phyloP scores from a whole-genome alignment of 176 grass and related monocot species.

The Paspalum vaginatum region DNA sequence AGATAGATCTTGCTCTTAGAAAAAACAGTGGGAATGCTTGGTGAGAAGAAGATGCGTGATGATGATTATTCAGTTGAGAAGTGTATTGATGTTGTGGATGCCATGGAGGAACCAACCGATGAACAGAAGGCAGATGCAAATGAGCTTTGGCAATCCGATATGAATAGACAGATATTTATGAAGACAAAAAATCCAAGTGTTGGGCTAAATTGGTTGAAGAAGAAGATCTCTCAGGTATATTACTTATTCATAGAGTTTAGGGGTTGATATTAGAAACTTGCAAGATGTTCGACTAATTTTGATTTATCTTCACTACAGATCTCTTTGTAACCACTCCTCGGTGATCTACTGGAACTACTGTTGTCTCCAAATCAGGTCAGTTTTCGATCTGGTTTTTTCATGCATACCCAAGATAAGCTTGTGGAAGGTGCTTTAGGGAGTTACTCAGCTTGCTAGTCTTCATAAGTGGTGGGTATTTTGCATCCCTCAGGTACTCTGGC shows the following conservation, averaged over 20 bases:
- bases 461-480: slow-evolving; percentile 83
- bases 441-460: slow-evolving; percentile 95
- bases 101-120: background rate
- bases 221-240: background rate
- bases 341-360: too few relatives aligned
- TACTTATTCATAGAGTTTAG: too few relatives aligned
- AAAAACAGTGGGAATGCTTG: too few relatives aligned
- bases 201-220: background rate
- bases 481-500: slow-evolving; percentile 52
- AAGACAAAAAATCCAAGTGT: background rate
- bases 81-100: background rate
- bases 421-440: slow-evolving; percentile 75
- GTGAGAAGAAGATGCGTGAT: background rate
- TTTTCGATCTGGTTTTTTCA: too few relatives aligned
- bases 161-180: background rate
- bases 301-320: too few relatives aligned
- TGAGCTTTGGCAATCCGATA: background rate
- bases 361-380: too few relatives aligned
- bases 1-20: too few relatives aligned
- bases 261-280: too few relatives aligned
- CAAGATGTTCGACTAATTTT: too few relatives aligned
- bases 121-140: background rate
- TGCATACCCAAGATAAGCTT: slow-evolving; percentile 86
- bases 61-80: background rate
- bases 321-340: too few relatives aligned